phyloP scores from a whole-genome alignment of 495 filamentous ascomycete genomes.

The Penicillium nucicola region DNA sequence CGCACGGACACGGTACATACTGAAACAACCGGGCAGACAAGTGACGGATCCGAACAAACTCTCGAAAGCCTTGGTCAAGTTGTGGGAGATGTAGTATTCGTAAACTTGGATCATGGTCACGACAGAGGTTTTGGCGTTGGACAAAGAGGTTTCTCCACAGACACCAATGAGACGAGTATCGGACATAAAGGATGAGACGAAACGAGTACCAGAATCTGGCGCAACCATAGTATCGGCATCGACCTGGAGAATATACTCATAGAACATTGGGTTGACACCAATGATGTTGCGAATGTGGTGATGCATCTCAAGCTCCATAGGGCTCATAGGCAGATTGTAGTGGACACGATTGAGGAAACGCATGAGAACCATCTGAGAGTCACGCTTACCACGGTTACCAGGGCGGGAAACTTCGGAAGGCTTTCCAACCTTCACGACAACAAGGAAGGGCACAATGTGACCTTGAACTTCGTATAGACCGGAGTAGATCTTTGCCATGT shows the following conservation, averaged over 20 bases:
- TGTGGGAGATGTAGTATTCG: conserved; percentile 99
- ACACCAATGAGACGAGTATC: conserved; percentile 90
- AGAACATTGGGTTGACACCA: conserved; percentile 96
- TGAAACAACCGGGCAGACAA: conserved; percentile 96
- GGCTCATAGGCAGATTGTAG: conserved; percentile 93
- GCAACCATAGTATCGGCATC: conserved; percentile 96
- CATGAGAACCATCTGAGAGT: conserved; percentile 98
- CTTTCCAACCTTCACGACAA: conserved; percentile 96
- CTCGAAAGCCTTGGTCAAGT: conserved; percentile 97
- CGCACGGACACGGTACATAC: conserved; percentile 95
- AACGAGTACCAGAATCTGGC: conserved; percentile 84
- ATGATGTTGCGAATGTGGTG: conserved; percentile 99
- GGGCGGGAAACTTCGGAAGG: conserved; percentile 94
- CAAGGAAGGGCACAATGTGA: conserved; percentile 96
- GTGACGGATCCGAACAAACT: conserved; percentile 96
- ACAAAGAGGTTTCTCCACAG: conserved; percentile 91
- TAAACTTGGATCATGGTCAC: conserved; percentile 99
- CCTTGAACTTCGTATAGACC: conserved; percentile 97
- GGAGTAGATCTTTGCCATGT: conserved; percentile 98
- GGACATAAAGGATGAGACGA: conserved; percentile 86
- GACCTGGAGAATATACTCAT: conserved; percentile 95
- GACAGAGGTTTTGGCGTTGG: conserved; percentile 88
- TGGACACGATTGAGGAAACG: conserved; percentile 97
- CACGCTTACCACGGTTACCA: conserved; percentile 98
- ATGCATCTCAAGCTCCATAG: conserved; percentile 96